These are phyloP conservation scores for Penicillium dipodomyicola DNA, from an alignment of 495 filamentous ascomycete species.

Conservation along the genomic window DNA sequence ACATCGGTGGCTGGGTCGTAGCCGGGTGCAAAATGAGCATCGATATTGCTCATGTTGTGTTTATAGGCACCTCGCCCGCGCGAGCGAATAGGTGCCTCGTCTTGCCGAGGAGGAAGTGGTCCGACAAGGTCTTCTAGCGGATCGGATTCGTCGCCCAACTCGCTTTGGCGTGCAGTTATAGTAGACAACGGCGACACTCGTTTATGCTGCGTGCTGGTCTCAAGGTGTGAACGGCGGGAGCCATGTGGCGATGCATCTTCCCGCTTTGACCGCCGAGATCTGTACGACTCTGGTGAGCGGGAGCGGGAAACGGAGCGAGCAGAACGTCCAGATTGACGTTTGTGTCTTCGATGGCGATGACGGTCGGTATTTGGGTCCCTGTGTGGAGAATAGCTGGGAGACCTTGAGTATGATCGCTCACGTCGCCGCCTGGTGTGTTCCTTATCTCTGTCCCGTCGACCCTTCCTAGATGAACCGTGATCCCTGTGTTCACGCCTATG, in stretches of 20 bases:
- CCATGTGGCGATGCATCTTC: slow-evolving; percentile 10
- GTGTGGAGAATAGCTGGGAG: slow-evolving; percentile 37
- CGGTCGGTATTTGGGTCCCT: slow-evolving; percentile 21
- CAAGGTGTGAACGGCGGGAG: slow-evolving; percentile 14
- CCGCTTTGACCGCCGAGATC: slow-evolving; percentile 11
- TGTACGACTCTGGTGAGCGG: slow-evolving; percentile 17
- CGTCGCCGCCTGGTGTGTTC: slow-evolving; percentile 16
- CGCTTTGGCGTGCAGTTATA: slow-evolving; percentile 2
- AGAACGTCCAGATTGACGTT: slow-evolving; percentile 26
- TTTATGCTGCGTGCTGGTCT: slow-evolving; percentile 6
- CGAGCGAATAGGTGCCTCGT: slow-evolving; percentile 43
- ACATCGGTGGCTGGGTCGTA: slow-evolving; percentile 79
- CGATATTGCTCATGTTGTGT: slow-evolving; percentile 62
- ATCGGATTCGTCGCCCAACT: slow-evolving; percentile 59
- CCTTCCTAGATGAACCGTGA: slow-evolving; percentile 19
- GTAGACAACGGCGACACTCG: not conserved
- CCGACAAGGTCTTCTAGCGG: slow-evolving; percentile 78
- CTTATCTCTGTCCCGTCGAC: slow-evolving; percentile 18
- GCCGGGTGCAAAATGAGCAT: slow-evolving; percentile 69
- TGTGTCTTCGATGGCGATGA: slow-evolving; percentile 26
- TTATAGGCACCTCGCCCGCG: slow-evolving; percentile 75
- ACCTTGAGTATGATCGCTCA: slow-evolving; percentile 34
- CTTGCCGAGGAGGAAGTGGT: slow-evolving; percentile 60
- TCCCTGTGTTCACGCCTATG: slow-evolving; percentile 14
- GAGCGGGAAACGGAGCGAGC: slow-evolving; percentile 38